Evolutionary conservation across 805 yeast genomes (phyloP).

Genomic region (Suhomyces sp.): DNA sequence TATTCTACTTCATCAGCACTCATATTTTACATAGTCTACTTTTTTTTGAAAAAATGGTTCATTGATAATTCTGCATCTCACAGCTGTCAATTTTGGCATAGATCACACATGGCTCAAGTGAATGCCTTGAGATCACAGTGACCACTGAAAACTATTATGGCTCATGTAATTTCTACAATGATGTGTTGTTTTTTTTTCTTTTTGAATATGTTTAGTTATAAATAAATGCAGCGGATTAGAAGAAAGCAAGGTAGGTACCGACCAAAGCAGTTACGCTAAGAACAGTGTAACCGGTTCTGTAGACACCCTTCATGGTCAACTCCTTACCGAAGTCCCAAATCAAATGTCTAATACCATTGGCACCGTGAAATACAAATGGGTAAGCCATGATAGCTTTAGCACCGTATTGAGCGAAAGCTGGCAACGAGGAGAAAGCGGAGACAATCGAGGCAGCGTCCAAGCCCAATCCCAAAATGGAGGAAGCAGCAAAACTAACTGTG

Average conservation of each 20-base stretch:
- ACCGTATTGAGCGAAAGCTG: slow-evolving; percentile 56
- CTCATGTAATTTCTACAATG: not conserved
- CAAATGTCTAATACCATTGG: slow-evolving; percentile 89
- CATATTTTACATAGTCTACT: no score
- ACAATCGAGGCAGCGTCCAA: slow-evolving; percentile 54
- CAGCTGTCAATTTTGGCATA: not conserved
- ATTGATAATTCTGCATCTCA: not conserved
- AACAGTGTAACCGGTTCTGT: slow-evolving; percentile 86
- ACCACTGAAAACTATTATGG: no score
- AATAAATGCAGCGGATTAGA: slow-evolving; percentile 15
- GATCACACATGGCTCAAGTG: not conserved
- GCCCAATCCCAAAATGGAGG: slow-evolving; percentile 56
- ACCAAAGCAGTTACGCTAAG: slow-evolving; percentile 59
- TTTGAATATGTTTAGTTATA: not conserved
- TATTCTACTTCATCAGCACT: no score
- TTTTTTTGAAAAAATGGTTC: not conserved
- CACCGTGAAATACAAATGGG: slow-evolving; percentile 84
- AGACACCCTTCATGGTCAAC: slow-evolving; percentile 80
- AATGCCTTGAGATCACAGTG: no score
- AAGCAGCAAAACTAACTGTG: slow-evolving; percentile 70
- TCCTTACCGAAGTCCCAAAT: slow-evolving; percentile 88
- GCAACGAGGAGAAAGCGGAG: slow-evolving; percentile 57
- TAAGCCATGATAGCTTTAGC: slow-evolving; percentile 69
- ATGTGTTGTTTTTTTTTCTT: not conserved
- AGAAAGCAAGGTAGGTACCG: slow-evolving; percentile 57